Base-by-base conservation (phyloP, 2,329 filamentous ascomycete species). In the Cercospora sp. region DNA sequence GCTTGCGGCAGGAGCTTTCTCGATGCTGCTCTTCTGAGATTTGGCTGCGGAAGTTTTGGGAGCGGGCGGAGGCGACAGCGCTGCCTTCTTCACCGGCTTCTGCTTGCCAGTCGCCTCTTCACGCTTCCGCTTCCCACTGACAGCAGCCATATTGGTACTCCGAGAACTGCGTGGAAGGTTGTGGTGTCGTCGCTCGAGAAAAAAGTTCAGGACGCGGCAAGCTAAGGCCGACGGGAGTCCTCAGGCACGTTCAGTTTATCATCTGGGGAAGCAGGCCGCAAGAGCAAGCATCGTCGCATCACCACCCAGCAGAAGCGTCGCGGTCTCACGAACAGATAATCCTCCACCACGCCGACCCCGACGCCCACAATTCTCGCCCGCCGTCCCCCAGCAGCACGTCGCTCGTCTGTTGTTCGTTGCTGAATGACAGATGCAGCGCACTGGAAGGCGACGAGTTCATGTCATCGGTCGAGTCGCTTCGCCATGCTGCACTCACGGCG, bases 371-470 rank as follows among this genome's bases (percentile, higher is more conserved):
- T 32, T 58, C 62, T 18, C 58, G 24, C 34, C 26, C 45, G 18
- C 26, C 30, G 34, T 13, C 34, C 45, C 61, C 40, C 67, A 57
- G 49, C 53, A 45, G 30, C 69, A 49, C 49, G 57, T 28, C 67
- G 59, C 68, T 70, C 73, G 64, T 76, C 73, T 75, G 72, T 74
- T 72, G 72, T 75, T 73, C 70, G 59, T 65, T 21, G 21, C 60
- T 72, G 79, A 79, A 81, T 79, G 79, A 82, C 82, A 80, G 82
- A 83, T 83, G 82, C 81, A 77, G 81, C 78, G 79, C 79, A 74
- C 75, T 72, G 77, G 72, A 75, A 69, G 74, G 75, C 74, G 72
- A 75, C 74, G 72, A 74, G 81, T 81, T 80, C 80, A 84, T 84
- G 82, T 84, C 76, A 79, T 80, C 75, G 76, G 77, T 81, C 83